phyloP scores from a whole-genome alignment of 2,329 filamentous ascomycete species.

The Ceratocystis ficicola region DNA sequence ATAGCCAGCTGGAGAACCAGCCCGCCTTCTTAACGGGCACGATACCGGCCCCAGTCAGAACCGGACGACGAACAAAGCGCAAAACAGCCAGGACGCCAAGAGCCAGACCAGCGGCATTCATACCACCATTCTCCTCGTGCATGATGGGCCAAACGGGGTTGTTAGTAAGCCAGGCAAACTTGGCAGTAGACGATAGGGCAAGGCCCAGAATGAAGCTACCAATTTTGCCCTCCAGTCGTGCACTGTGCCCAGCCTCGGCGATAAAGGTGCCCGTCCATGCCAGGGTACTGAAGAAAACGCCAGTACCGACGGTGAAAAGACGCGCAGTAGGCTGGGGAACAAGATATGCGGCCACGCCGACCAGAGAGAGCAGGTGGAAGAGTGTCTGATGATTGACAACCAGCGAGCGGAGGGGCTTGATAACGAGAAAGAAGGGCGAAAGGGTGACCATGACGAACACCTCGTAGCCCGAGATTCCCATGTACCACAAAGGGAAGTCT shows the following conservation, averaged over 20 bases:
- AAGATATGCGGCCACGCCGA: conserved; percentile 68
- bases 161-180: conserved; percentile 88
- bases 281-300: conserved; percentile 66
- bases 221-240: conserved; percentile 68
- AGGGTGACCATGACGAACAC: conserved; percentile 73
- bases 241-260: conserved; percentile 60
- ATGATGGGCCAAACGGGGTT: conserved; percentile 96
- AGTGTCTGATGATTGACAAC: conserved; percentile 56
- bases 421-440: conserved; percentile 66
- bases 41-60: conserved; percentile 34
- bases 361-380: conserved; percentile 64
- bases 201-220: conserved; percentile 71
- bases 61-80: conserved; percentile 57
- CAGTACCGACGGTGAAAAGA: conserved; percentile 70
- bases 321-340: conserved; percentile 60
- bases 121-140: conserved; percentile 78
- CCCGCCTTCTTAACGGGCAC: conserved; percentile 42
- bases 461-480: conserved; percentile 97
- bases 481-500: conserved; percentile 97
- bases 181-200: conserved; percentile 72
- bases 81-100: conserved; percentile 65
- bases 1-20: conserved; percentile 38
- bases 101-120: conserved; percentile 71
- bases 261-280: conserved; percentile 75
- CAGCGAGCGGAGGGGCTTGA: conserved; percentile 54